Evolutionary conservation across 306 rosid species (phyloP), one percentile per base, ranked within the genome.

Genomic region (Pueraria montana): DNA sequence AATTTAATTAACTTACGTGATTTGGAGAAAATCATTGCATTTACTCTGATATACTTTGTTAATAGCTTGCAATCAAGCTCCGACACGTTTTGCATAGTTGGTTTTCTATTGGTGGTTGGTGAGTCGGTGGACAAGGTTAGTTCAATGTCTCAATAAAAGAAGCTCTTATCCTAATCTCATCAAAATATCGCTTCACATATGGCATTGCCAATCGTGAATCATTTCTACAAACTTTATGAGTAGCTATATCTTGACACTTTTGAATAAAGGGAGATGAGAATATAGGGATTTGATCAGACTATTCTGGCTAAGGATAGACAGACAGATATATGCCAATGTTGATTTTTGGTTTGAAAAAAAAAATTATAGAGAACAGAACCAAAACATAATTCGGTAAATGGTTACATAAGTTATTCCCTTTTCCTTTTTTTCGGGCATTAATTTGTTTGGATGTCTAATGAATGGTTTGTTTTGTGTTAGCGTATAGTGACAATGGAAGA

Each of bases 121-220:
- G 52, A 49, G 63, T 50, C 48, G 8, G 67, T 53, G 50, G 12
- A 56, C 34, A 75, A 13, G 56, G 70, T 42, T 59, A 61, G 56
- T 18, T 24, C 55, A 8, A 9, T 42, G 69, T 58, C 55, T 26
- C 11, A 13, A 46, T 71, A 71, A 71, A 72, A 49, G 27, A 49
- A 72, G 27, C 46, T 72, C 77, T 71, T 71, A 46, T 24, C 56
- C 59, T 46, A 71, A 72, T 27, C 62, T 49, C 62, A 49, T 58
- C 20, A 38, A 75, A 38, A 38, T 26, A 32, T 77, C 72, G 3
- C 40, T 77, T 62, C 62, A 16, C 4, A 2, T 59, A 5, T 24
- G 26, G n/a, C 13, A 24, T 59, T 27, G 18, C 65, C 58, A 61
- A 76, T 43, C 24, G 61, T 76, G n/a, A 61, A 62, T 42, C 71